A percentile compares a stretch with the other conserved stretches of the same genome.
phyloP scores from a whole-genome alignment of 1,284 basidiomycete genomes.

The Phaffia rhodozyma region DNA sequence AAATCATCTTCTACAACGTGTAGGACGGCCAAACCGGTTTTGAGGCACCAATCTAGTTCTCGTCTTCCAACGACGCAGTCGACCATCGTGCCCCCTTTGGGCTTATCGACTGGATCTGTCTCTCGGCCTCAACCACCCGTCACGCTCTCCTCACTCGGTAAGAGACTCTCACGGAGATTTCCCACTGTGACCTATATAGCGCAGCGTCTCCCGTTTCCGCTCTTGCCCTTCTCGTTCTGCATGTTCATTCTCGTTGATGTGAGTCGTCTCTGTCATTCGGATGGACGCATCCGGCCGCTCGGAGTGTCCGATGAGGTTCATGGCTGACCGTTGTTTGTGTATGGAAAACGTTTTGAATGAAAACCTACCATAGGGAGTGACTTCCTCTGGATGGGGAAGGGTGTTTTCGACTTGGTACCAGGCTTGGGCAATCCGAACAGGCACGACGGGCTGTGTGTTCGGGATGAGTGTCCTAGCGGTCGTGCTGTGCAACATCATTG shows the following conservation, averaged over 20 bases:
- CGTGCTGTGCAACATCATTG: constrained; percentile 73
- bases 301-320: too few species aligned
- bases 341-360: too few species aligned
- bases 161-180: neutral
- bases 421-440: constrained; percentile 38
- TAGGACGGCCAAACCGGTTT: neutral
- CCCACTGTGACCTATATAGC: neutral
- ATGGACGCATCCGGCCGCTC: too few species aligned
- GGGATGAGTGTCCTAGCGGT: constrained; percentile 47
- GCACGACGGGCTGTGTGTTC: constrained; percentile 38
- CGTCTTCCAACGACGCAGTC: constrained; percentile 20
- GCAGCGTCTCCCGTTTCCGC: constrained; percentile 23
- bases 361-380: constrained; percentile 40
- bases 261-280: too few species aligned
- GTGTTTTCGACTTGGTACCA: constrained; percentile 67
- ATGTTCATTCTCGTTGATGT: constrained; percentile 86
- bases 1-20: neutral
- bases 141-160: too few species aligned
- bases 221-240: constrained; percentile 78
- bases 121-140: too few species aligned
- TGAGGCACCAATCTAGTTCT: neutral
- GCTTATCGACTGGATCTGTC: too few species aligned
- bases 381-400: constrained; percentile 79
- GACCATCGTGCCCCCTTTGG: neutral
- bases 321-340: too few species aligned